Percentiles rank a stretch among this genome's conserved stretches.
Evolutionary conservation across 495 filamentous ascomycete genomes (phyloP).

Genomic region (Penicillium manginii): DNA sequence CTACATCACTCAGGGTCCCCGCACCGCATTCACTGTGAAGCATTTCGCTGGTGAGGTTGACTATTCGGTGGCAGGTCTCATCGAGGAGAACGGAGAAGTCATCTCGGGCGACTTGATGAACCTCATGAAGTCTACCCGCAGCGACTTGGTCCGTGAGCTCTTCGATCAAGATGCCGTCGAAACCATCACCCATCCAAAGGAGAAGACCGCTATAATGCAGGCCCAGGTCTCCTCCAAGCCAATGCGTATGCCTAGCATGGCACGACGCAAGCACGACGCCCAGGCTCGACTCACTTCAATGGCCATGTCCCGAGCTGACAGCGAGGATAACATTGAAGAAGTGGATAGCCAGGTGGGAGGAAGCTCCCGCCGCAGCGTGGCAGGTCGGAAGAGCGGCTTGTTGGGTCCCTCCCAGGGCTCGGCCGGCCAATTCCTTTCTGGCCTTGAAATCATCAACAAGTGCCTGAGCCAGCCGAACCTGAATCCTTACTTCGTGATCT

Average conservation of each 20-base stretch:
- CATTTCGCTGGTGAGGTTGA: slow-evolving; percentile 98
- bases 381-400: slow-evolving; percentile 44
- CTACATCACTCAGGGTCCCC: slow-evolving; percentile 75
- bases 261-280: slow-evolving; percentile 67
- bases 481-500: slow-evolving; percentile 96
- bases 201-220: slow-evolving; percentile 90
- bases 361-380: slow-evolving; percentile 38
- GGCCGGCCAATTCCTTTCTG: slow-evolving; percentile 86
- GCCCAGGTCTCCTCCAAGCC: slow-evolving; percentile 95
- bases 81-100: slow-evolving; percentile 95
- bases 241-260: slow-evolving; percentile 88
- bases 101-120: slow-evolving; percentile 97
- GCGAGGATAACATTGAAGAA: slow-evolving; percentile 56
- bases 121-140: slow-evolving; percentile 83
- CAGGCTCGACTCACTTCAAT: slow-evolving; percentile 37
- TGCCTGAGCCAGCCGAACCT: slow-evolving; percentile 78
- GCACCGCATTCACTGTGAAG: slow-evolving; percentile 83
- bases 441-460: slow-evolving; percentile 85
- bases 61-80: slow-evolving; percentile 79
- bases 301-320: slow-evolving; percentile 29
- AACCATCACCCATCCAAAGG: slow-evolving; percentile 86
- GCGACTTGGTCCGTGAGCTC: slow-evolving; percentile 82
- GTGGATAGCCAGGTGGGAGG: slow-evolving; percentile 52
- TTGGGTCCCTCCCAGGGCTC: slow-evolving; percentile 72
- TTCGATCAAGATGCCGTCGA: slow-evolving; percentile 93